Base-by-base conservation (phyloP, 1,284 basidiomycete species). In the Malassezia cuniculi region DNA sequence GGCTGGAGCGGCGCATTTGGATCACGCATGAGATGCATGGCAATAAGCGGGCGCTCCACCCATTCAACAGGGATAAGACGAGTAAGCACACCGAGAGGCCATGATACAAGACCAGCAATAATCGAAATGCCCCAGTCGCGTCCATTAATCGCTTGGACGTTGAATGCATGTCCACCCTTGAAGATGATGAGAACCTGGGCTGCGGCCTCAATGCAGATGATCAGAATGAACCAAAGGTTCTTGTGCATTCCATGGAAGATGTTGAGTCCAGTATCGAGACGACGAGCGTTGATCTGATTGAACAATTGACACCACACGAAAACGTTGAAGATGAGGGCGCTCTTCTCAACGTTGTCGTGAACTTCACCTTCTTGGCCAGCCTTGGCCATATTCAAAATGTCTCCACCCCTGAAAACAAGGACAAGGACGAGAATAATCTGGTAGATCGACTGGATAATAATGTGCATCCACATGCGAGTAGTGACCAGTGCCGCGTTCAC, bases 121-220 rank as follows among this genome's bases (percentile, higher is more conserved):
- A 97, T 72, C 1, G 83, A 84, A 52, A 95, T 85, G 34, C 78
- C 87, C 93, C 93, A 99, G 68, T 93, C 85, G 27, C 76, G 77
- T 20, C 80, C 83, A 12, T 36, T 44, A 36, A 95, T 78, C 5
- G 66, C 73, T 1, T 77, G 79, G n/a, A 95, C 90, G 57, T 81
- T 78, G 74, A 97, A 95, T 0, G 87, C 87, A 3, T 81, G 76
- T 21, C 84, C 83, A 41, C 89, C 90, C 36, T 94, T 75, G 58
- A 86, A 86, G 45, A 94, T 80, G 52, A 97, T 90, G 40, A 90
- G 57, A 36, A 89, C 68, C 68, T 97, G 90, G 29, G 82, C 75
- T 15, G 73, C 83, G 54, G 93, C 75, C 77, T 84, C 85, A 55
- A 95, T 76, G 6, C 78, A 54, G 10, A 87, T 85, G 64, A 97